phyloP scores from a whole-genome alignment of 2,329 filamentous ascomycete genomes.

The Colletotrichum eleusines region DNA sequence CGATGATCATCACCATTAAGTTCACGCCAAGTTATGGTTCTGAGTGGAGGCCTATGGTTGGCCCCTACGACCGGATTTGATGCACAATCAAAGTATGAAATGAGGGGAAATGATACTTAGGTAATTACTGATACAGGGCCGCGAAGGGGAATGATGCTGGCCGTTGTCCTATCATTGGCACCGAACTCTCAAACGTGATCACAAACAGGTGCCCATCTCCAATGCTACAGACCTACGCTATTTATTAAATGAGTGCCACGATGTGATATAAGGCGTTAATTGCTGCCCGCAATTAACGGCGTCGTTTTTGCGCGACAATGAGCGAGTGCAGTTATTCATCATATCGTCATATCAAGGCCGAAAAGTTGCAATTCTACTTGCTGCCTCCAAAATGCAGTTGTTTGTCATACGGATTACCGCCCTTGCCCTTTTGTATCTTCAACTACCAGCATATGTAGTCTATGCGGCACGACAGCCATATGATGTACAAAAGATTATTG shows the following conservation, averaged over 20 bases:
- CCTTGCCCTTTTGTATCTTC: background rate
- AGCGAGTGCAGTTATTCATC: background rate
- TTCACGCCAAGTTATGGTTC: no score
- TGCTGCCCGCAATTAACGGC: no score
- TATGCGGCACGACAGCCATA: conserved; percentile 16
- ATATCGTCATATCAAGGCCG: background rate
- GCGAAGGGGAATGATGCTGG: background rate
- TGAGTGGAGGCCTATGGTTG: no score
- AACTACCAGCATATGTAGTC: background rate
- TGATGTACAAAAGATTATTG: conserved; percentile 17
- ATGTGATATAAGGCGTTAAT: no score
- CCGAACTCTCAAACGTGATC: background rate
- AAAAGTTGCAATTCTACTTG: background rate
- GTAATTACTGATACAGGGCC: no score
- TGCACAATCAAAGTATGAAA: no score
- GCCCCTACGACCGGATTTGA: no score
- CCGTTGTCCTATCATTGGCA: background rate
- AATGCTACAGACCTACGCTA: background rate
- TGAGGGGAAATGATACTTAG: no score
- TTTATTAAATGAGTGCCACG: no score
- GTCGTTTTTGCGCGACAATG: no score
- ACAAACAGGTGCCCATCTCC: background rate
- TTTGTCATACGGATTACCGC: background rate
- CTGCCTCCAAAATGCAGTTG: background rate
- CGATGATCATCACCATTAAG: no score